A percentile compares a stretch with the other conserved stretches of the same genome.
Evolutionary conservation across 2,329 filamentous ascomycete species (phyloP).

Genomic region (Colletotrichum kahawae): DNA sequence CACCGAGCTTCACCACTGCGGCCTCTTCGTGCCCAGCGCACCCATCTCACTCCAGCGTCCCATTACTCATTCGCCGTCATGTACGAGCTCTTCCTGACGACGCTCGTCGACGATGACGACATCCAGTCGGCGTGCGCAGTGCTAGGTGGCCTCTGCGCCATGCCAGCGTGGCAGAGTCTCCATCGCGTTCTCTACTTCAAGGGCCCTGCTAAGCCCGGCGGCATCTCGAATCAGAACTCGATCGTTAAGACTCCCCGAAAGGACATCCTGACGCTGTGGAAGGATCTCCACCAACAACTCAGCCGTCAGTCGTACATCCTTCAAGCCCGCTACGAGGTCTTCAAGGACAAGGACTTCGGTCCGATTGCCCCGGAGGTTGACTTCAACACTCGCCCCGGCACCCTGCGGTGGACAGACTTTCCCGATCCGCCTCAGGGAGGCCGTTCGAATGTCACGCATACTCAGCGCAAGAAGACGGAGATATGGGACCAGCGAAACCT

Average conservation of each 20-base stretch:
- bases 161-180: conserved; percentile 54
- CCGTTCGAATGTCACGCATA: conserved; percentile 51
- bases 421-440: conserved; percentile 60
- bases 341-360: conserved; percentile 52
- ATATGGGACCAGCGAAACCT: conserved; percentile 58
- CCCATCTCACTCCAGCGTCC: not conserved
- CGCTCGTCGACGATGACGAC: conserved; percentile 55
- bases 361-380: conserved; percentile 35
- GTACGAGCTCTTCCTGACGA: conserved; percentile 66
- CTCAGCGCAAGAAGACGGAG: conserved; percentile 61
- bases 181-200: conserved; percentile 60
- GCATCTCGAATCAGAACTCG: conserved; percentile 46
- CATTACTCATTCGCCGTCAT: conserved; percentile 36
- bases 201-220: conserved; percentile 48
- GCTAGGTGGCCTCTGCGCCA: conserved; percentile 62
- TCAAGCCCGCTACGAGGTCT: conserved; percentile 59
- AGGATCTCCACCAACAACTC: conserved; percentile 59
- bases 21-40: not conserved
- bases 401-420: conserved; percentile 64
- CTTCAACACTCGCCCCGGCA: conserved; percentile 49
- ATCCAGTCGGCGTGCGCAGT: conserved; percentile 55
- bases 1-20: not conserved
- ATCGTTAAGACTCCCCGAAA: conserved; percentile 32
- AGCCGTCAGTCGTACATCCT: conserved; percentile 62
- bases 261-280: conserved; percentile 49